Evolutionary conservation across 305 asterid genomes (phyloP).

Genomic region (Vinca major): DNA sequence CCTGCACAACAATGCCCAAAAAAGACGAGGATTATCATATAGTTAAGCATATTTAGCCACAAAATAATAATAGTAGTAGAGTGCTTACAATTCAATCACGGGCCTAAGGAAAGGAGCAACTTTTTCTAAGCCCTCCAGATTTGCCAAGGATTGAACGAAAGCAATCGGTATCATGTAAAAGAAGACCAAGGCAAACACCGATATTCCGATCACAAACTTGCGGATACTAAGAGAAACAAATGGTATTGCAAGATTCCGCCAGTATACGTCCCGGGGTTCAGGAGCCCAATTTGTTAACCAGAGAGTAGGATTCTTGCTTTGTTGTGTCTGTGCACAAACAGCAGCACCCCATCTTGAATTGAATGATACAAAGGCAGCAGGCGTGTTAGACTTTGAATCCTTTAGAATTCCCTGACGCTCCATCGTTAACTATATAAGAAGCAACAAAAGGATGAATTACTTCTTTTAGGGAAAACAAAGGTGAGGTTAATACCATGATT

Average conservation of each 20-base stretch:
- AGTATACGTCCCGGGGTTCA: conserved; percentile 91
- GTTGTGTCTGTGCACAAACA: conserved; percentile 96
- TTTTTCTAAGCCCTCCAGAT: conserved; percentile 85
- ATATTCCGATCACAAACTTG: conserved; percentile 50
- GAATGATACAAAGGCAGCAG: conserved; percentile 93
- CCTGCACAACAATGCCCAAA: conserved; percentile 44
- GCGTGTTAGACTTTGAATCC: conserved; percentile 54
- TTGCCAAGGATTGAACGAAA: conserved; percentile 91
- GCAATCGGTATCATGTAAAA: conserved; percentile 97
- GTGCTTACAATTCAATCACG: conserved; percentile 67
- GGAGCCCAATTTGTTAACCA: conserved; percentile 97
- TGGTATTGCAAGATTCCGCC: conserved; percentile 79
- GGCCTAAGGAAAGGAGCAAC: conserved; percentile 96
- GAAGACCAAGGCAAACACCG: conserved; percentile 79
- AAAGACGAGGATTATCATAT: not conserved
- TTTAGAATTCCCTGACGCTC: conserved; percentile 71
- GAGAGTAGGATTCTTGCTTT: conserved; percentile 76
- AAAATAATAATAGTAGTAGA: not conserved
- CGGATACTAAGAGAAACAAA: conserved; percentile 75
- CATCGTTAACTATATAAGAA: conserved; percentile 46
- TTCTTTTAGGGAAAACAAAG: conserved; percentile 14
- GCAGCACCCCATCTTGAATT: conserved; percentile 94
- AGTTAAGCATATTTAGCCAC: not conserved
- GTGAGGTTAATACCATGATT: no score
- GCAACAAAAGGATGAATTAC: conserved; percentile 7